phyloP scores from a whole-genome alignment of 2,329 filamentous ascomycete genomes.

The Phyllachora maydis region DNA sequence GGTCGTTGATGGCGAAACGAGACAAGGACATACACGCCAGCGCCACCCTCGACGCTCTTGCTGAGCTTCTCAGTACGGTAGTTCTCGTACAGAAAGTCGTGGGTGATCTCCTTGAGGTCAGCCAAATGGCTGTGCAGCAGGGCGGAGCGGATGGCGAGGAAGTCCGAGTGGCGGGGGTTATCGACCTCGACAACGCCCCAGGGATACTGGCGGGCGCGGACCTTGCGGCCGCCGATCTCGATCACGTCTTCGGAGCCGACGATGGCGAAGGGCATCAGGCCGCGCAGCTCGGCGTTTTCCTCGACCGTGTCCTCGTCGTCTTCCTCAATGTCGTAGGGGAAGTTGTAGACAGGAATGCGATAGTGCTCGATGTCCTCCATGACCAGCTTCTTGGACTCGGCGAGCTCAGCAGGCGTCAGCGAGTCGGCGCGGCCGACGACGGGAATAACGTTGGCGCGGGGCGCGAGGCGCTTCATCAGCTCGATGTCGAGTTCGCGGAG shows the following conservation, averaged over 20 bases:
- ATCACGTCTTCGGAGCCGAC: conserved; percentile 92
- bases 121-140: conserved; percentile 95
- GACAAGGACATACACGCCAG: conserved; percentile 62
- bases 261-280: conserved; percentile 97
- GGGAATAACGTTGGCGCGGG: conserved; percentile 95
- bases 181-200: conserved; percentile 99
- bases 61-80: conserved; percentile 99
- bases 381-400: conserved; percentile 98
- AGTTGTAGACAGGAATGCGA: conserved; percentile 98
- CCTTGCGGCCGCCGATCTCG: conserved; percentile 80
- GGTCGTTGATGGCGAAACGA: conserved; percentile 1
- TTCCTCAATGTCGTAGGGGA: conserved; percentile 98
- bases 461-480: conserved; percentile 97
- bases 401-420: conserved; percentile 84
- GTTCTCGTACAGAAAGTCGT: conserved; percentile 99
- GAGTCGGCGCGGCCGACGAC: conserved; percentile 98
- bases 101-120: conserved; percentile 97
- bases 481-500: conserved; percentile 98
- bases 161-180: conserved; percentile 97
- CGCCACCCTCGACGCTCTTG: conserved; percentile 92
- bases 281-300: conserved; percentile 93
- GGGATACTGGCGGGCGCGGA: conserved; percentile 90
- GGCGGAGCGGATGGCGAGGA: conserved; percentile 89
- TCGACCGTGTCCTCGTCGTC: conserved; percentile 98
- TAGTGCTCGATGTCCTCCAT: conserved; percentile 99